A percentile compares a stretch with the other conserved stretches of the same genome.
These are phyloP conservation scores for Blakeslea trispora DNA, from an alignment of 371 early-diverging fungal genomes.

Conservation along the genomic window DNA sequence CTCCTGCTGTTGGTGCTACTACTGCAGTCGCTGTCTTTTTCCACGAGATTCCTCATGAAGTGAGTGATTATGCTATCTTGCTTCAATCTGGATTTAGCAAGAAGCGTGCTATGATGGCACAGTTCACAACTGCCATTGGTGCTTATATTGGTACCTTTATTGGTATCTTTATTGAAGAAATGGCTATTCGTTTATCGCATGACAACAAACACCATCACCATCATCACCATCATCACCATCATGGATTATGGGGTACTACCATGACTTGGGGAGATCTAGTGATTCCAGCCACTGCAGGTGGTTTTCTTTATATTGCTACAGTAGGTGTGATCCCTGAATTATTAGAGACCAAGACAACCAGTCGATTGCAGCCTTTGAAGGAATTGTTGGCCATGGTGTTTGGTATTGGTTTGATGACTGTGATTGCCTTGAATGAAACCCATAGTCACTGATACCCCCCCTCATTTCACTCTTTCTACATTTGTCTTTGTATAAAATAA, in stretches of 20 bases:
- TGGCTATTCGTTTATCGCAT: slow-evolving; percentile 13
- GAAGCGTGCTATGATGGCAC: slow-evolving; percentile 78
- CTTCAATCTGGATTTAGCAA: slow-evolving; percentile 82
- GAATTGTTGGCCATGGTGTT: slow-evolving; percentile 60
- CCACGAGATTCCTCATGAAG: slow-evolving; percentile 93
- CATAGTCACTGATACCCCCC: slow-evolving; percentile 4
- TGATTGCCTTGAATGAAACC: slow-evolving; percentile 58
- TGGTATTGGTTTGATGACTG: slow-evolving; percentile 57
- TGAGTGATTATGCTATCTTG: slow-evolving; percentile 90
- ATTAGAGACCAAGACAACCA: slow-evolving; percentile 31
- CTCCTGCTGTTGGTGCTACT: slow-evolving; percentile 80
- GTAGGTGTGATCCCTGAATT: slow-evolving; percentile 88
- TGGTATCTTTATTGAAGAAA: slow-evolving; percentile 80
- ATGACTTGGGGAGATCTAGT: slow-evolving; percentile 65
- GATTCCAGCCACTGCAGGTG: slow-evolving; percentile 89
- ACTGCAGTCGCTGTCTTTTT: slow-evolving; percentile 91
- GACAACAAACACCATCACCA: too few relatives aligned
- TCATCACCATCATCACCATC: background rate
- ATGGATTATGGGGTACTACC: slow-evolving; percentile 53
- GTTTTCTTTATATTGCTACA: slow-evolving; percentile 87
- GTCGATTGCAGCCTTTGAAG: slow-evolving; percentile 39
- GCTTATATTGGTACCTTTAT: slow-evolving; percentile 81
- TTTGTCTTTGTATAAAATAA: too few relatives aligned
- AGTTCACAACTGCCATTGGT: slow-evolving; percentile 81
- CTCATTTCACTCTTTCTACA: background rate